Percentiles rank a stretch among this genome's conserved stretches.
Conservation (phyloP, 331 rosid genomes). For the Acacia concinna region DNA sequence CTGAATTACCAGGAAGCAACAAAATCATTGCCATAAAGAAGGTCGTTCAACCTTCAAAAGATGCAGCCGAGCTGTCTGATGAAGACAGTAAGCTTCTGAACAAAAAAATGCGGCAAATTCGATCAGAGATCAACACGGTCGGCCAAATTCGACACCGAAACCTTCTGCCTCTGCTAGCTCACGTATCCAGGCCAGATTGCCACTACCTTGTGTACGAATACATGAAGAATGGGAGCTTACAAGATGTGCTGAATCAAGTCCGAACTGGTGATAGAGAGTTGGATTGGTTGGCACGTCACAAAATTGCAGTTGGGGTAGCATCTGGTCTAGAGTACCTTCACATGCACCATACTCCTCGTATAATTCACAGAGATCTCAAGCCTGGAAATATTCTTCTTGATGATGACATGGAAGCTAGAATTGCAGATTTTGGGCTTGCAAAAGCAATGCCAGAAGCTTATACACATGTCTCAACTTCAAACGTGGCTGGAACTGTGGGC, state of each 20-base stretch:
- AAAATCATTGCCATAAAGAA: slow-evolving; percentile 83
- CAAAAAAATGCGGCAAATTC: slow-evolving; percentile 84
- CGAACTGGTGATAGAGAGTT: slow-evolving; percentile 41
- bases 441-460: slow-evolving; percentile 80
- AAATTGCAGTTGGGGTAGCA: slow-evolving; percentile 68
- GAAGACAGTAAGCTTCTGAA: slow-evolving; percentile 70
- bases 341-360: slow-evolving; percentile 57
- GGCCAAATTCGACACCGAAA: slow-evolving; percentile 87
- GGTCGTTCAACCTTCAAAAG: slow-evolving; percentile 69
- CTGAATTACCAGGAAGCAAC: slow-evolving; percentile 65
- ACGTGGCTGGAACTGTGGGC: slow-evolving; percentile 81
- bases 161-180: slow-evolving; percentile 79
- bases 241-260: slow-evolving; percentile 46
- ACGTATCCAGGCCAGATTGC: slow-evolving; percentile 70
- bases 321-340: slow-evolving; percentile 96
- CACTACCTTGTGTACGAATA: slow-evolving; percentile 85
- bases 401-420: slow-evolving; percentile 88
- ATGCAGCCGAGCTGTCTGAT: slow-evolving; percentile 52
- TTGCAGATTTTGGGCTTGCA: slow-evolving; percentile 92
- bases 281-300: slow-evolving; percentile 74
- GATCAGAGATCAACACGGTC: slow-evolving; percentile 77
- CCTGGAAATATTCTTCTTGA: slow-evolving; percentile 83
- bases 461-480: slow-evolving; percentile 68
- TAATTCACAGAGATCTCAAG: slow-evolving; percentile 85
- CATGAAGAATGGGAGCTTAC: slow-evolving; percentile 95